Base-by-base conservation (phyloP, 1,284 basidiomycete species). In the Malassezia vespertilionis region DNA sequence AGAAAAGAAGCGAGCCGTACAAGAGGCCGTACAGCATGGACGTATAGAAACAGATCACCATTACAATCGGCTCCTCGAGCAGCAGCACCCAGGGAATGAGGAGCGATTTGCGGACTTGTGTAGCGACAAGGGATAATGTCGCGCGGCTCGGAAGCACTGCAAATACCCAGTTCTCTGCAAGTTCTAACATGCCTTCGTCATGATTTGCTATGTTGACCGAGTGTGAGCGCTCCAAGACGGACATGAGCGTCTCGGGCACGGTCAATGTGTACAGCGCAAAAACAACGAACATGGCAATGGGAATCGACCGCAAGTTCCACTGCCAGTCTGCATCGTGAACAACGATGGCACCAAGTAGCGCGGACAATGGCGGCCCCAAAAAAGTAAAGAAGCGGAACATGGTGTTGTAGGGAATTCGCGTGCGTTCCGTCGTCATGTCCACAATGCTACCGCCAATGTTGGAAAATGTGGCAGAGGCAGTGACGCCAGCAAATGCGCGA, bases 381-480 rank as follows among this genome's bases (percentile, higher is more conserved):
- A 55, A 52, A 3, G 45, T 36, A 11, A 42, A 11, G 24, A 44
- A 39, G 17, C 53, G 50, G 31, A 52, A 55, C 18, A 44, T 30
- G 21, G 50, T 38, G 18, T 52, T 52, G 17, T 42, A 55, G 12
- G 50, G 40, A 15, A 37, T 40, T 2, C 53, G 40, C n/a, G 52
- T 38, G 15, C 50, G 53, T n/a, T 48, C 45, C 5, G 41, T 47
- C 4, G 50, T 52, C 50, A 55, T 52, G 24, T 55, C 53, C 5
- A 38, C 33, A 18, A 55, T 47, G n/a, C 50, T 48, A 12, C 45
- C 49, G 10, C 50, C 49, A 14, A 55, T 42, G 17, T 55, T 55
- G 32, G 28, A 34, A 30, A 55, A 43, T 0, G 42, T 30, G 12
- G 50, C 41, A 1, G 50, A 28, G 12, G 34, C 45, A 9, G 24